Evolutionary conservation across 2,329 filamentous ascomycete genomes (phyloP), one percentile per base, ranked within the genome.

Genomic region (Pseudocercospora ulei): DNA sequence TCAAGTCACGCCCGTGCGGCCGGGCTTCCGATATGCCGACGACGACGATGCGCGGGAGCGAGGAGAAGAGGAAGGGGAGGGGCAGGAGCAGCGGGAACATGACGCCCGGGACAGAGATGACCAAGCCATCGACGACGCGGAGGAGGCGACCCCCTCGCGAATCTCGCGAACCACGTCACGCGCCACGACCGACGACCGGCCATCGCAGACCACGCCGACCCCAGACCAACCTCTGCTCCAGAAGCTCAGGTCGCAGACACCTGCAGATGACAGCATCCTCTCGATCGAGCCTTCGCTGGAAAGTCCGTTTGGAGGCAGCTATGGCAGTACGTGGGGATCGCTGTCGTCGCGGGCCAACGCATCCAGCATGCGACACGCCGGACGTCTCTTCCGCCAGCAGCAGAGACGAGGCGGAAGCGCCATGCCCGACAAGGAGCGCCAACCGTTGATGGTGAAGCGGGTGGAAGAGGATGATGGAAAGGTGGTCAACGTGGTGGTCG

Each of bases 371-470:
- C 64, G 68, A 36, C 68, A 75, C 59, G 72, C 73, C 2, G 71
- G 72, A 9, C 60, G 64, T 4, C 54, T 70, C 3, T 69, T 69
- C 54, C 62, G 58, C 14, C 64, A 67, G 53, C 66, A 68, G 50
- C 66, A 68, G 43, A 35, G 62, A 24, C 59, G 64, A 45, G 64
- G 62, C 23, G 56, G 58, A 3, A 57, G 57, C 5, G 64, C 62
- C 33, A 62, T 62, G 2, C 14, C 30, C 20, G 65, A 68, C 41
- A 64, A 65, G 39, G 65, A 66, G 51, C 57, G 63, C n/a, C 77
- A 82, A 49, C 82, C 84, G 1, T 71, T 95, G 39, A 65, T 94
- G n/a, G 79, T 95, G 37, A 88, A 86, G 64, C 82, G 87, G 60
- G 73, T 94, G 7, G 82, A 92, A 58, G 82, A 90, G 48, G 70